A percentile compares a stretch with the other conserved stretches of the same genome.
Evolutionary conservation across 202 grass and related monocot species (phyloP).

Genomic region (Setaria viridis): DNA sequence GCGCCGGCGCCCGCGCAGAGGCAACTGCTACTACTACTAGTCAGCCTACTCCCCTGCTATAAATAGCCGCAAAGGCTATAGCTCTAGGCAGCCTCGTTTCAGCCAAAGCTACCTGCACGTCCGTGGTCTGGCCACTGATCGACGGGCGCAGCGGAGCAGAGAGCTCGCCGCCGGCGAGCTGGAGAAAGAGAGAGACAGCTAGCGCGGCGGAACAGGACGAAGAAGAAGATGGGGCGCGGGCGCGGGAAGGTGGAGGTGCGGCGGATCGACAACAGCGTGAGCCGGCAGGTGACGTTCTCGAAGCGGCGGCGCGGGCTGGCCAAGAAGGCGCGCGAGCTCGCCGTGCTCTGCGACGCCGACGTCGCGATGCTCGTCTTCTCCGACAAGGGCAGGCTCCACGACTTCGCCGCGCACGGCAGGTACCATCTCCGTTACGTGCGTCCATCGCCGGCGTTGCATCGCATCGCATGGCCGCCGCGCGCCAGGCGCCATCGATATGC

Average conservation of each 20-base stretch:
- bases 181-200: no score
- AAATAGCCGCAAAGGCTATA: no score
- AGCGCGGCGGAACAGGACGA: no score
- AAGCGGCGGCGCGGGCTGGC: constrained; percentile 59
- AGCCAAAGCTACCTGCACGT: no score
- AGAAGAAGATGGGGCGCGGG: constrained; percentile 4
- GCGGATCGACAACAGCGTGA: constrained; percentile 77
- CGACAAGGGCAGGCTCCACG: constrained; percentile 56
- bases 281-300: constrained; percentile 75
- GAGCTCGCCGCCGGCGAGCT: no score
- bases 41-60: neutral
- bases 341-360: constrained; percentile 68
- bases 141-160: no score
- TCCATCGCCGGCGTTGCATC: neutral
- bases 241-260: constrained; percentile 61
- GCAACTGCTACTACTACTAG: no score
- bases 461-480: neutral
- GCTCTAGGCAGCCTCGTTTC: no score
- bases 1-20: neutral
- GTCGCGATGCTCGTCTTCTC: constrained; percentile 66
- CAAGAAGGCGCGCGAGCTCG: constrained; percentile 65
- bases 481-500: no score
- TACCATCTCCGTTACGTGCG: no score
- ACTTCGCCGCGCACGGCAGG: constrained; percentile 45
- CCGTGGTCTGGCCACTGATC: no score